Percentiles rank a stretch among this genome's conserved stretches.
Evolutionary conservation across 2,329 filamentous ascomycete species (phyloP).

Genomic region (Pseudogymnoascus sp.): DNA sequence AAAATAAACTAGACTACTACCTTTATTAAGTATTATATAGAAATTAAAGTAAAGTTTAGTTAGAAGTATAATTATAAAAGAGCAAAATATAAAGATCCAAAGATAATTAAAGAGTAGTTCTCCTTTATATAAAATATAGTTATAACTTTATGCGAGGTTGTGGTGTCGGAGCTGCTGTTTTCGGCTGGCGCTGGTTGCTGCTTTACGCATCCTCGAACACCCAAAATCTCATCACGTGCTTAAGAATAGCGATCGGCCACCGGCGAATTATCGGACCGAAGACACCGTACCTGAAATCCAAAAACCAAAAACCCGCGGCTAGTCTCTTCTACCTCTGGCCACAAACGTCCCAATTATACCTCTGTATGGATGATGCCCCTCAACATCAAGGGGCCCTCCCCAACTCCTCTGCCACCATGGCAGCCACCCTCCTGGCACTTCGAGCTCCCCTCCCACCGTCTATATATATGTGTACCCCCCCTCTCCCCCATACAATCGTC

Average conservation of each 20-base stretch:
- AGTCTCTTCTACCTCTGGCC: neutral
- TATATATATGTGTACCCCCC: constrained; percentile 8
- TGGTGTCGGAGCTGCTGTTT: neutral
- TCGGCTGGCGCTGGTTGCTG: neutral
- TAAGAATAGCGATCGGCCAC: neutral
- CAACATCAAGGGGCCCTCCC: neutral
- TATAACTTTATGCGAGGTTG: too few species aligned
- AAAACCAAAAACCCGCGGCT: neutral
- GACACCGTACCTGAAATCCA: neutral
- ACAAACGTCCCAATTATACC: neutral
- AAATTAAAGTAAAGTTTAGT: too few species aligned
- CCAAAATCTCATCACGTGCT: neutral
- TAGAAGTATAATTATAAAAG: too few species aligned
- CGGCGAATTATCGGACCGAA: neutral
- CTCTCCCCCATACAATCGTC: neutral
- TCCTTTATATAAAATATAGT: too few species aligned
- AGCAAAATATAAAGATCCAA: too few species aligned
- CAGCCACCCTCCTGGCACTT: constrained; percentile 2
- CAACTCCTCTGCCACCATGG: neutral
- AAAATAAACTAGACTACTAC: too few species aligned
- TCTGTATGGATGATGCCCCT: neutral
- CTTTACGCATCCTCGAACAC: constrained; percentile 3
- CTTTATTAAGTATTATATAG: too few species aligned
- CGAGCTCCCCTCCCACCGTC: neutral
- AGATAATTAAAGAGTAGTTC: too few species aligned